These are phyloP conservation scores for Musa acuminata DNA, from an alignment of 176 grass and related monocot genomes.

Conservation along the genomic window DNA sequence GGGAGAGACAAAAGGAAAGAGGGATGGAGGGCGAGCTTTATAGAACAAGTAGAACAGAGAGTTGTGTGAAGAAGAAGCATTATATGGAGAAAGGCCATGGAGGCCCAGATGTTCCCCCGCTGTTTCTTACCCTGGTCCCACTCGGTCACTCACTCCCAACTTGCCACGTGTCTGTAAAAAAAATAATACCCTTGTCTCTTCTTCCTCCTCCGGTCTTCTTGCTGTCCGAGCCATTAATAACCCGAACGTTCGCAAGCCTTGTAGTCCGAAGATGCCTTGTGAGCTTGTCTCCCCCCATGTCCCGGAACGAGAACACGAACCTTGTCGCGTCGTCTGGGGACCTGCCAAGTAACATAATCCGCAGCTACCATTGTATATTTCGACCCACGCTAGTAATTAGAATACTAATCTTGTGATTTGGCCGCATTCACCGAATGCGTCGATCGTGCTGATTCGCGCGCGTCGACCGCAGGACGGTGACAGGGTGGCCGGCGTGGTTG, in stretches of 20 bases:
- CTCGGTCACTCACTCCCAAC: conserved; percentile 14
- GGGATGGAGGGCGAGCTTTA: conserved; percentile 13
- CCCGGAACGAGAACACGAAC: no score
- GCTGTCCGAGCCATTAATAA: conserved; percentile 1
- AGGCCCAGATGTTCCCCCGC: conserved; percentile 29
- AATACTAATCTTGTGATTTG: conserved; percentile 22
- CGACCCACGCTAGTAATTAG: conserved; percentile 3
- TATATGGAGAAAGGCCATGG: neutral
- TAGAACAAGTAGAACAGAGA: neutral
- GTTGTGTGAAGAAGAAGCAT: neutral
- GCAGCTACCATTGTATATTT: neutral
- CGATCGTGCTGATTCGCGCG: conserved; percentile 8
- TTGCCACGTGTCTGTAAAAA: conserved; percentile 33
- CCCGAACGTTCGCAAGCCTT: neutral
- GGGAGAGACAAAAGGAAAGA: conserved; percentile 35
- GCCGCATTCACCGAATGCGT: conserved; percentile 26
- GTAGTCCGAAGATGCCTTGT: no score
- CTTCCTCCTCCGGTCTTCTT: conserved; percentile 19
- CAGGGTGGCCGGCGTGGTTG: neutral
- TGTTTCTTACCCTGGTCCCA: conserved; percentile 2
- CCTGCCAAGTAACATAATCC: no score
- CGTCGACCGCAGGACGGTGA: conserved; percentile 21
- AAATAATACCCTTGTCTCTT: neutral
- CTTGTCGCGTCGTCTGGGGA: no score
- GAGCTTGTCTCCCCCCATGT: no score